These are phyloP conservation scores for Phytopythium kandeliae DNA, from an alignment of 352 stramenopile species.

Conservation along the genomic window DNA sequence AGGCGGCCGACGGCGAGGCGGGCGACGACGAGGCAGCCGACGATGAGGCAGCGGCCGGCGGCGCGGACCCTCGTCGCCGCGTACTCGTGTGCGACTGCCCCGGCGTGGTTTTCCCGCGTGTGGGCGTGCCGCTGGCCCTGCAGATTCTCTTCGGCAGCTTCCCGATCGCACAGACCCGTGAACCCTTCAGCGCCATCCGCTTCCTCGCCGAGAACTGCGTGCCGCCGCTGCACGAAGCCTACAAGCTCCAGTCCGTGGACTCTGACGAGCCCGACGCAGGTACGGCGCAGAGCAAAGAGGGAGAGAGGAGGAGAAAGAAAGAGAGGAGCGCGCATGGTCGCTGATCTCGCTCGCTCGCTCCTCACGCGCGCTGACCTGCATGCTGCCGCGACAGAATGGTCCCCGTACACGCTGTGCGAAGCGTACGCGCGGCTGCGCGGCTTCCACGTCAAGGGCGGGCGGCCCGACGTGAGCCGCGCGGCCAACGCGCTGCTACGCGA, in stretches of 20 bases:
- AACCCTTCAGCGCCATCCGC: slow-evolving; percentile 80
- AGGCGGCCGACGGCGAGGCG: too few species aligned
- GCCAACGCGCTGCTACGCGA: slow-evolving; percentile 71
- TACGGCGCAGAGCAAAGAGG: too few species aligned
- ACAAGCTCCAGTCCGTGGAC: slow-evolving; percentile 73
- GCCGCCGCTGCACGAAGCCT: slow-evolving; percentile 64
- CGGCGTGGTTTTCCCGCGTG: slow-evolving; percentile 73
- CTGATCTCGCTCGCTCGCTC: too few species aligned
- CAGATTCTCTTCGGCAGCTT: slow-evolving; percentile 83
- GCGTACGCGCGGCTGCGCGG: slow-evolving; percentile 66
- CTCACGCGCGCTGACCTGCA: too few species aligned
- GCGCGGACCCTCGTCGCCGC: slow-evolving; percentile 15
- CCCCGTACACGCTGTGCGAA: slow-evolving; percentile 70
- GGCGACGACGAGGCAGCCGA: too few species aligned
- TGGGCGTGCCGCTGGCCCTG: slow-evolving; percentile 57
- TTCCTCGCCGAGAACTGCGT: slow-evolving; percentile 83
- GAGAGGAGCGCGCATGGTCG: too few species aligned
- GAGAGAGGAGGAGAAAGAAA: too few species aligned
- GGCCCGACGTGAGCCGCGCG: slow-evolving; percentile 67
- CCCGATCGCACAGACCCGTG: slow-evolving; percentile 79
- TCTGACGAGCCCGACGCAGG: slow-evolving; percentile 30
- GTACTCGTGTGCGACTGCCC: slow-evolving; percentile 75
- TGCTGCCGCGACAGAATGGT: slow-evolving; percentile 37
- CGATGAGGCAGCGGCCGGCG: too few species aligned
- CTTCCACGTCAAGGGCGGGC: slow-evolving; percentile 70